Evolutionary conservation across 495 filamentous ascomycete genomes (phyloP).

Genomic region (Extremus antarcticus): DNA sequence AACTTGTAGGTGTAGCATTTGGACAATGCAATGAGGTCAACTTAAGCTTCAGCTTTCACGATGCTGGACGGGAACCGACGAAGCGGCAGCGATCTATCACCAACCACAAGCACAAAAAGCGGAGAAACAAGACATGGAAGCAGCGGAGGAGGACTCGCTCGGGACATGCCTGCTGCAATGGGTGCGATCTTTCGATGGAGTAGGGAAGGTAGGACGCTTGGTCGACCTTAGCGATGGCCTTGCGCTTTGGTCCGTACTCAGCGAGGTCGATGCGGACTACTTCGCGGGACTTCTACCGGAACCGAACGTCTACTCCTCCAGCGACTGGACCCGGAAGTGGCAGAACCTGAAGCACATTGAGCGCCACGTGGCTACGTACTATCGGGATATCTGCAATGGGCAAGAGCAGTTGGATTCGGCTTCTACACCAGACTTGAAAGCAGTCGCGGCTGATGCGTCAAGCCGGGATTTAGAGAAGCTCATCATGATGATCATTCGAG

Average conservation of each 20-base stretch:
- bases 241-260: slow-evolving; percentile 56
- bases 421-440: slow-evolving; percentile 47
- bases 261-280: slow-evolving; percentile 56
- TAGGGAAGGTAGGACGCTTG: slow-evolving; percentile 20
- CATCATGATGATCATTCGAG: slow-evolving; percentile 28
- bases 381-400: slow-evolving; percentile 36
- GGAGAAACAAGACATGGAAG: slow-evolving; percentile 7
- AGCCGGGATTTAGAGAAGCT: slow-evolving; percentile 20
- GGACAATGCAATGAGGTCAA: not conserved
- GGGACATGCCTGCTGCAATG: slow-evolving; percentile 17
- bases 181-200: slow-evolving; percentile 16
- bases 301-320: slow-evolving; percentile 31
- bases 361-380: slow-evolving; percentile 54
- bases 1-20: too few species aligned
- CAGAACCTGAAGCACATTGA: slow-evolving; percentile 52
- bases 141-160: slow-evolving; percentile 3
- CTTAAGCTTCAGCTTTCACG: not conserved
- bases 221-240: slow-evolving; percentile 66
- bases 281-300: slow-evolving; percentile 54
- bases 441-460: slow-evolving; percentile 38
- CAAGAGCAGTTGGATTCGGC: slow-evolving; percentile 27
- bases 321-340: slow-evolving; percentile 18
- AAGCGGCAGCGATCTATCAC: not conserved
- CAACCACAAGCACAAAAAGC: not conserved
- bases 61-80: not conserved